These are phyloP conservation scores for Euphorbia corollata DNA, from an alignment of 441 rosid genomes.

Conservation along the genomic window DNA sequence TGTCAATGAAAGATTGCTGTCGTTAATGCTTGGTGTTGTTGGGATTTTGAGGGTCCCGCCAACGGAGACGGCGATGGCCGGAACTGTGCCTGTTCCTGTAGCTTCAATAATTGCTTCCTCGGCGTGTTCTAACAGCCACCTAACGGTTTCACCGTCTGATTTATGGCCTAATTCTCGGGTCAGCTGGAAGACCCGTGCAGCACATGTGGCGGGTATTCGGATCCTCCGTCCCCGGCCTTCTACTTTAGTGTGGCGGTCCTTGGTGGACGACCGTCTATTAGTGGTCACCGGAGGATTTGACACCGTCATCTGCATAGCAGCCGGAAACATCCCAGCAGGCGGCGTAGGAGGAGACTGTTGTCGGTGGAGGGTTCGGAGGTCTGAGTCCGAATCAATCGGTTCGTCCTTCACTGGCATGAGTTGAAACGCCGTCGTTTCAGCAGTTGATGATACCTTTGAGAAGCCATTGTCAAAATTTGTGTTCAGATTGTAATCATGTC, in stretches of 20 bases:
- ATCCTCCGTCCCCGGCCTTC: constrained; percentile 58
- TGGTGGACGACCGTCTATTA: constrained; percentile 34
- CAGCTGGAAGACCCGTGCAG: constrained; percentile 55
- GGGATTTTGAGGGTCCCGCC: constrained; percentile 19
- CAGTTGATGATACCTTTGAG: constrained; percentile 21
- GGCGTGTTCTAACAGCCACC: constrained; percentile 59
- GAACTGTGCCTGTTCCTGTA: constrained; percentile 46
- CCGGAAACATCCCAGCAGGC: constrained; percentile 23
- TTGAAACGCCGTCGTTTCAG: constrained; percentile 23
- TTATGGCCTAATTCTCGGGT: constrained; percentile 63
- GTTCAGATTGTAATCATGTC: background rate
- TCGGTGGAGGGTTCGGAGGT: constrained; percentile 15
- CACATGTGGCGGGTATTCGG: constrained; percentile 54
- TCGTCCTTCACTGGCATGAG: constrained; percentile 38
- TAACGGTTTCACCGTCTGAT: constrained; percentile 62
- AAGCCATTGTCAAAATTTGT: background rate
- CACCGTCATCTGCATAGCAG: constrained; percentile 25
- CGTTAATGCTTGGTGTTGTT: constrained; percentile 2
- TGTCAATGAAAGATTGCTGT: background rate
- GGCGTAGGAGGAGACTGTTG: constrained; percentile 4
- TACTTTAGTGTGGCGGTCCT: constrained; percentile 60
- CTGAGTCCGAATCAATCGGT: constrained; percentile 28
- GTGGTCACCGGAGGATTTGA: constrained; percentile 12
- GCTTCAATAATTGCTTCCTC: constrained; percentile 49
- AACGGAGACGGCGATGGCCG: constrained; percentile 25